Evolutionary conservation across 306 rosid genomes (phyloP).

Genomic region (Quercus engelmannii): DNA sequence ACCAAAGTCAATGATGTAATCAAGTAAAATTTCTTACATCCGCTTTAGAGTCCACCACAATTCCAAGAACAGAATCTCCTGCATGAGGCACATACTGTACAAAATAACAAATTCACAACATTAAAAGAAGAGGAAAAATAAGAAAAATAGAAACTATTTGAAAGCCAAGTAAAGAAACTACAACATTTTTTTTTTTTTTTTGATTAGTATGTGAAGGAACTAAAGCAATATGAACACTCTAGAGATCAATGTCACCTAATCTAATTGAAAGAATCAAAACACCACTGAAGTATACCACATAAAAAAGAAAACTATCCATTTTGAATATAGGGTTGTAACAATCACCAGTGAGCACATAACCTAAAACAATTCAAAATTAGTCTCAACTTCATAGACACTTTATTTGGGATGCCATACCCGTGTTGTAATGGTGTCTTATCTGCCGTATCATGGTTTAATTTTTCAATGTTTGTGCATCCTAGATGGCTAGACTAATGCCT

Average conservation of each 20-base stretch:
- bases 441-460: too few relatives aligned
- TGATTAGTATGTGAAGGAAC: not conserved
- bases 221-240: not conserved
- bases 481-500: not conserved
- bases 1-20: not conserved
- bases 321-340: not conserved
- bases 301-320: not conserved
- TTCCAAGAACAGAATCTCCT: constrained; percentile 85
- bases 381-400: too few relatives aligned
- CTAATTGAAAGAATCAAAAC: not conserved
- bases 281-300: not conserved
- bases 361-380: not conserved
- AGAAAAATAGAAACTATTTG: not conserved
- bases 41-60: constrained; percentile 70
- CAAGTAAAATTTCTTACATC: constrained; percentile 60
- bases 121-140: not conserved
- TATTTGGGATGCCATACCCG: too few relatives aligned
- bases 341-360: not conserved
- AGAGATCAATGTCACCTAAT: not conserved
- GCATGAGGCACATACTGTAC: constrained; percentile 79
- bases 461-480: too few relatives aligned
- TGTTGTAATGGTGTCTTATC: too few relatives aligned
- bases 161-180: not conserved
- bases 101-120: constrained; percentile 14
- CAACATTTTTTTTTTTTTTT: too few relatives aligned